Conservation (phyloP, 768 basidiomycete genomes). For the Boletus rufocinnamomeus region DNA sequence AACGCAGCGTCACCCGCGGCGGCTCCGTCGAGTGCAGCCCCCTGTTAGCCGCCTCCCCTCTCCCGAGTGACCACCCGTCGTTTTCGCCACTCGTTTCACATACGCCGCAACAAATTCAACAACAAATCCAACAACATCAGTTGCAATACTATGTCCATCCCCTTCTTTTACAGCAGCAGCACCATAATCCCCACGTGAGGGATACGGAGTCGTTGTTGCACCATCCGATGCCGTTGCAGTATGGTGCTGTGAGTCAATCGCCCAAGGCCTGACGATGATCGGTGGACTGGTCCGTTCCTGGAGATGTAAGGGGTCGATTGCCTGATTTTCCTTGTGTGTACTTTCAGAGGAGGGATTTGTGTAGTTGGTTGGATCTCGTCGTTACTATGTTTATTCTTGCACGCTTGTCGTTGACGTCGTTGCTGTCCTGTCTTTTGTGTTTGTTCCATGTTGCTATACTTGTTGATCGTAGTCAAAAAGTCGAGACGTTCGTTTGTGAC, state of each 20-base stretch:
- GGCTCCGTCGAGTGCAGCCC: conserved; percentile 39
- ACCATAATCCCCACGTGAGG: not conserved
- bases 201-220: conserved; percentile 8
- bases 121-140: conserved; percentile 22
- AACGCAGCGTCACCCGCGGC: conserved; percentile 38
- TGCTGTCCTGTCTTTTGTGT: too few relatives aligned
- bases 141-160: conserved; percentile 6
- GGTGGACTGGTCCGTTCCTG: too few relatives aligned
- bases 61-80: conserved; percentile 11
- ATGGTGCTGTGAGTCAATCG: conserved; percentile 15
- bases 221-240: conserved; percentile 16
- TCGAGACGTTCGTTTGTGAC: too few relatives aligned
- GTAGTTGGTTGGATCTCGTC: too few relatives aligned
- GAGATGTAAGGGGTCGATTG: too few relatives aligned
- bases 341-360: too few relatives aligned
- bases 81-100: conserved; percentile 13
- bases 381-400: too few relatives aligned
- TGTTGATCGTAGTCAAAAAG: too few relatives aligned
- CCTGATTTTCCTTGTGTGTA: too few relatives aligned
- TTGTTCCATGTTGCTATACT: too few relatives aligned
- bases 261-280: conserved; percentile 17
- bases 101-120: conserved; percentile 21
- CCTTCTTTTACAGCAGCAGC: not conserved
- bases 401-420: too few relatives aligned
- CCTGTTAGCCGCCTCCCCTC: conserved; percentile 27